Base-by-base conservation (phyloP, 306 rosid genomes). In the Quillaja saponaria region DNA sequence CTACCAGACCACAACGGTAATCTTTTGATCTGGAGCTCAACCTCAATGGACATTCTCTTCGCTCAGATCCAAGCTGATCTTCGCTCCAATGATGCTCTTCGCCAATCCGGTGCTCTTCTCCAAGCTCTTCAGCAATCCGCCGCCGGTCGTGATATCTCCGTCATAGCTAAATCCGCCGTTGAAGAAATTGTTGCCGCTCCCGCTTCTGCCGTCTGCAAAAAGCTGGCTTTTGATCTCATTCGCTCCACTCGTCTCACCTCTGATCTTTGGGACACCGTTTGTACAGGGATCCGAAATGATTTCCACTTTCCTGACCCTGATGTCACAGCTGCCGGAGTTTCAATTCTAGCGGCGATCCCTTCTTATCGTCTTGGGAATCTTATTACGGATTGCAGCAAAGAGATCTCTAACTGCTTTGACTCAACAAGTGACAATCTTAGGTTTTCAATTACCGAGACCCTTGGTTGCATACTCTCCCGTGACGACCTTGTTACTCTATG, bases 51-150 rank as follows among this genome's bases (percentile, higher is more conserved):
- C 78, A 92, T 92, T 20, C 95, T 92, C 63, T 92, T 85, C 68
- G 97, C 99, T 31, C 97, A 89, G 96, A 89, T 92, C 91, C 99
- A 92, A 64, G 95, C 99, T 4, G 97, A 92, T 79, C 96, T 89
- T 74, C 99, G 95, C 35, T 87, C 99, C 77, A 89, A 83, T 72
- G 99, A 89, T 45, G 97, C 99, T 1, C 97, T 92, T 55, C 97
- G 99, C 48, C 99, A 92, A 67, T 84, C 95, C 31, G 81, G 99
- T 12, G 99, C 99, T 40, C 95, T 92, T 37, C 89, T 92, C 42
- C 99, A 80, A 53, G 95, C 99, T 5, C 99, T 92, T n/a, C 99
- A 92, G 77, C 99, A 92, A 12, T 89, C 97, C 11, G 99, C 99
- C 17, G 99, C 95, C 33, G 99, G 99, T 16, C 90, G 95, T 12